Evolutionary conservation across 2,329 filamentous ascomycete species (phyloP), one percentile per base, ranked within the genome.

Genomic region (Aspergillus arachidicola): DNA sequence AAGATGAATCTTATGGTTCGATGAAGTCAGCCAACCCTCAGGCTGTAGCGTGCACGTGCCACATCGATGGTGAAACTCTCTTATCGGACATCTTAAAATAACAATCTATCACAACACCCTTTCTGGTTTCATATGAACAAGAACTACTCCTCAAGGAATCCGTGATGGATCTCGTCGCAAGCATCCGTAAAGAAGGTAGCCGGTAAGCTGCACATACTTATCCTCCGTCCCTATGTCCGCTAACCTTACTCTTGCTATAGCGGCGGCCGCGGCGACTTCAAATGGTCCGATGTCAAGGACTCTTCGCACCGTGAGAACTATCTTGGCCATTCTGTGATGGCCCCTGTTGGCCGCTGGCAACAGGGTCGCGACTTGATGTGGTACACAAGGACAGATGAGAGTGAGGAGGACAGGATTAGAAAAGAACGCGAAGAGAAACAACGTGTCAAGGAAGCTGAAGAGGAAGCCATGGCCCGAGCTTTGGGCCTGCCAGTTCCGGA

Each of bases 261-360:
- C 69, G 95, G 95, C 73, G 95, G 95, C 64, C 86, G 85, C 75
- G 91, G 91, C 79, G 93, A 97, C 78, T 99, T 99, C 83, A 94
- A 90, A 80, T 98, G 95, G 95, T 91, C 94, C 68, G 93, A 97
- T 70, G 94, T 99, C 74, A 90, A 94, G 76, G 88, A 84, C 68
- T 96, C 93, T 57, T 82, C 86, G 26, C 94, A 97, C 74, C 93
- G 95, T 78, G 94, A 99, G 79, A 97, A 90, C 76, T 91, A 90
- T 77, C 90, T 97, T 9, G 94, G 94, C 58, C 94, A 97, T 81
- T 95, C 91, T 63, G 81, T 97, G 63, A 97, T 94, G 84, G 94
- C 94, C 0, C 92, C 94, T 0, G 93, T 97, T 4, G 94, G 94
- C 9, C 90, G 94, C 68, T 97, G 94, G 94, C 92, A 95, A 73